Evolutionary conservation across 192 early-diverging fungal species (phyloP).

Genomic region (Gigaspora rosea): DNA sequence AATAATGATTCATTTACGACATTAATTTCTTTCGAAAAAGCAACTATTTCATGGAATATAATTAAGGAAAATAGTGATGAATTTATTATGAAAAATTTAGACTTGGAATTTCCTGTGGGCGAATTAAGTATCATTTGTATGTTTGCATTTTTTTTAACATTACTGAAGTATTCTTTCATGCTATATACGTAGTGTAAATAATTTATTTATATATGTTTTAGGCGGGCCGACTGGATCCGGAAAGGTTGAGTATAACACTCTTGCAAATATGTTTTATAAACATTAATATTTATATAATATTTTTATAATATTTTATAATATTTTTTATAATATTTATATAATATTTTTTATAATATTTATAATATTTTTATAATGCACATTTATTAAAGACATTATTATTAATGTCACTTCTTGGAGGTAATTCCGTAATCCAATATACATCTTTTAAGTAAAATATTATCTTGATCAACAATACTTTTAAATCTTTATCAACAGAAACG

Average conservation of each 20-base stretch:
- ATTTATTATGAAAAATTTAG: conserved; percentile 66
- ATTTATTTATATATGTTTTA: neutral
- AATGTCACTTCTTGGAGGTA: conserved; percentile 73
- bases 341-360: neutral
- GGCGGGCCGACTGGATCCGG: conserved; percentile 86
- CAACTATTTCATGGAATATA: conserved; percentile 54
- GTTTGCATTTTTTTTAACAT: neutral
- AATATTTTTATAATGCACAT: neutral
- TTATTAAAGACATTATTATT: conserved; percentile 61
- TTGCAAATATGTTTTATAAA: neutral
- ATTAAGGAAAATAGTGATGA: neutral
- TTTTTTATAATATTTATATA: neutral
- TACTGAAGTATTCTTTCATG: too few relatives aligned
- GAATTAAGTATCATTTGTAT: conserved; percentile 73
- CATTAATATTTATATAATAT: too few relatives aligned
- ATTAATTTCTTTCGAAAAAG: conserved; percentile 49
- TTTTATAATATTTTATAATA: neutral
- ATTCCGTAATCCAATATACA: neutral
- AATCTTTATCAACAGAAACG: conserved; percentile 50
- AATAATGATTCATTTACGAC: neutral
- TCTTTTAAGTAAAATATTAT: neutral
- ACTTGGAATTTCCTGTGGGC: conserved; percentile 66
- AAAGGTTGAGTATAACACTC: conserved; percentile 48
- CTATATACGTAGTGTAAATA: neutral
- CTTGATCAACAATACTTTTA: neutral